Evolutionary conservation across 2,329 filamentous ascomycete genomes (phyloP), one percentile per base, ranked within the genome.

Genomic region (Dactylella cylindrospora): DNA sequence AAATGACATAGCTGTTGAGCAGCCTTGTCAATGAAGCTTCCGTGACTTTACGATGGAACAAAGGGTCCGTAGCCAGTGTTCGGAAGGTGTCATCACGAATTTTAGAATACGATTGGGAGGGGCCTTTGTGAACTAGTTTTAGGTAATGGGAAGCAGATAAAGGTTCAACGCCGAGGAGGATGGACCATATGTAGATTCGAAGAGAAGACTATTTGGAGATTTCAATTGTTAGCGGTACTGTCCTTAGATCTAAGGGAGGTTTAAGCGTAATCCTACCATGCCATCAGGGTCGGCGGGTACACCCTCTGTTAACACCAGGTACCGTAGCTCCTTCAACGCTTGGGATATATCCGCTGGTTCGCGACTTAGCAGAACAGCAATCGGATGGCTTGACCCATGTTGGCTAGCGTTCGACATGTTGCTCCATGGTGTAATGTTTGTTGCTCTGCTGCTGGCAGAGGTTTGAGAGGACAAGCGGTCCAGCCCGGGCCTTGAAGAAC

Each of bases 71-170:
- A 25, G 93, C 93, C 50, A 98, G 79, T 0, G 93, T 98, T 68
- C 93, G 88, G 73, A 97, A 97, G 32, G 93, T 96, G 73, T 98
- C 93, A 74, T 98, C 96, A 72, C 90, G 88, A 71, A 98, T 98
- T 76, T 98, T 98, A 70, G 88, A 84, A 75, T 98, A 95, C 38
- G 90, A 90, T 0, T 91, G 90, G 2, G 91, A 97, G 19, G 91
- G 87, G 65, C 93, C 91, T 66, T 93, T 88, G 71, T 95, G 90
- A 66, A 98, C 86, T 36, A 97, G 85, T 54, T 82, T 80, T 66
- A 97, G 86, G 72, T 98, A 98, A 64, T 85, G 80, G 69, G 95
- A 88, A 57, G 93, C 95, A 36, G 84, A 80, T 65, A 96, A 77
- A 35, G 95, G 83, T 5, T 89, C 84, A 25, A 90, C 85, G 71